phyloP scores from a whole-genome alignment of 2,329 filamentous ascomycete genomes.

The Sarocladium brachiariae region DNA sequence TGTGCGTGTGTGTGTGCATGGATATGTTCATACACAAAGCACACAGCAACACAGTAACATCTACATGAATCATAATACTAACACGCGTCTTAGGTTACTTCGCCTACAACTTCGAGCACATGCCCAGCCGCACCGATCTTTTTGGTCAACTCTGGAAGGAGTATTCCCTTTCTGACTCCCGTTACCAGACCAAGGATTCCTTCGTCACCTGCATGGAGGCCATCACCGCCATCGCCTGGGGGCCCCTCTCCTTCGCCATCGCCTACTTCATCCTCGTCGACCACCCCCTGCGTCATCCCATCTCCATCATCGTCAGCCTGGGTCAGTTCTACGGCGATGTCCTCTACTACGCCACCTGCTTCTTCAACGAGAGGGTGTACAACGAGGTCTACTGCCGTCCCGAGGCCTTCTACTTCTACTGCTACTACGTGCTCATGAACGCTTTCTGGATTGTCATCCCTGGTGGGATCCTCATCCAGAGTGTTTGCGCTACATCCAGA shows the following conservation, averaged over 20 bases:
- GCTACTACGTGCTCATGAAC: slow-evolving; percentile 46
- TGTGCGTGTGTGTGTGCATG: too few species aligned
- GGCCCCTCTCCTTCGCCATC: slow-evolving; percentile 42
- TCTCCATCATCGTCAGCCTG: slow-evolving; percentile 39
- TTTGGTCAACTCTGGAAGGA: slow-evolving; percentile 53
- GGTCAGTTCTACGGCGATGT: slow-evolving; percentile 46
- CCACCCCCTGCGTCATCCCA: slow-evolving; percentile 39
- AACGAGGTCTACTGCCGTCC: slow-evolving; percentile 40
- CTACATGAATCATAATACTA: too few species aligned
- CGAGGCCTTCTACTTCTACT: slow-evolving; percentile 45
- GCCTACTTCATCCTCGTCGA: slow-evolving; percentile 36
- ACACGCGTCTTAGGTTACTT: slow-evolving; percentile 38
- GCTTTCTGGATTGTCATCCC: slow-evolving; percentile 48
- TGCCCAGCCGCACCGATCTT: slow-evolving; percentile 33
- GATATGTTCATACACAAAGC: too few species aligned
- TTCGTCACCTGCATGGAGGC: slow-evolving; percentile 52
- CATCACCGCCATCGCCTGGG: slow-evolving; percentile 46
- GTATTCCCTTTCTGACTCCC: slow-evolving; percentile 49
- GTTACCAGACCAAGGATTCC: slow-evolving; percentile 45
- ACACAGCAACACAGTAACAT: too few species aligned
- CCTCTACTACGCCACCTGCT: slow-evolving; percentile 43
- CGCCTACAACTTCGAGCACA: slow-evolving; percentile 32
- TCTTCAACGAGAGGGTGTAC: slow-evolving; percentile 33
- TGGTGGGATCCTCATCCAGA: slow-evolving; percentile 22
- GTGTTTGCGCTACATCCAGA: slow-evolving; percentile 18